Base-by-base conservation (phyloP, 148 eudicot genomes). In the Vaccinium myrtillus region DNA sequence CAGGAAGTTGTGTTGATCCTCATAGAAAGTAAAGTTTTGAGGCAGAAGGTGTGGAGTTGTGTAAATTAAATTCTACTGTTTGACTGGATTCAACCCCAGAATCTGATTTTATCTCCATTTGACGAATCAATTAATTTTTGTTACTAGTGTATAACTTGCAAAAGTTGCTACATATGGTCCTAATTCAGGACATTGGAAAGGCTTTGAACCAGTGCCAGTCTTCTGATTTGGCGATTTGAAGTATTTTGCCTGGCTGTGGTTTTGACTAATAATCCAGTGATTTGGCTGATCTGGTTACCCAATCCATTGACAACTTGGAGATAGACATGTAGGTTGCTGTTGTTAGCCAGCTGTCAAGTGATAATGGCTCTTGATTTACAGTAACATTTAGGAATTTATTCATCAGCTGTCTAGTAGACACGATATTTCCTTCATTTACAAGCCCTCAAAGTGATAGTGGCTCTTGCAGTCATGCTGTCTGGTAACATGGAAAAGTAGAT, bases 141-240 rank as follows among this genome's bases (percentile, higher is more conserved):
- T n/a, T 43, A 43, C 25, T 43, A 23, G 0, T 70, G 75, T 25
- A 16, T 39, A 48, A 77, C 4, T 49, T 77, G n/a, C 80, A 27
- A 50, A 50, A 77, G 19, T 25, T 77, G 58, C 36, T 50, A 23
- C 39, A 73, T 77, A 32, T 76, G 53, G 79, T 49, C 80, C 58
- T 51, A 77, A 49, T 6, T 15, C 25, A 48, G 80, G 59, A 77
- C 51, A 75, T 21, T 46, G 51, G 54, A 76, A 76, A 76, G 55
- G 32, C 55, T 9, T 48, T n/a, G 30, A 48, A 76, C 53, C 27
- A 76, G n/a, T 48, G 79, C 46, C 15, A 3, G 46, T 30, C 46
- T n/a, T 67, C 9, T 53, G 78, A 75, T 63, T 63, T 63, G 70
- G 25, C 25, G 78, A 43, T 43, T 21, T 75, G 21, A 9, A 43